Evolutionary conservation across 768 basidiomycete genomes (phyloP), one percentile per base, ranked within the genome.

Genomic region (Boletus bicolor): DNA sequence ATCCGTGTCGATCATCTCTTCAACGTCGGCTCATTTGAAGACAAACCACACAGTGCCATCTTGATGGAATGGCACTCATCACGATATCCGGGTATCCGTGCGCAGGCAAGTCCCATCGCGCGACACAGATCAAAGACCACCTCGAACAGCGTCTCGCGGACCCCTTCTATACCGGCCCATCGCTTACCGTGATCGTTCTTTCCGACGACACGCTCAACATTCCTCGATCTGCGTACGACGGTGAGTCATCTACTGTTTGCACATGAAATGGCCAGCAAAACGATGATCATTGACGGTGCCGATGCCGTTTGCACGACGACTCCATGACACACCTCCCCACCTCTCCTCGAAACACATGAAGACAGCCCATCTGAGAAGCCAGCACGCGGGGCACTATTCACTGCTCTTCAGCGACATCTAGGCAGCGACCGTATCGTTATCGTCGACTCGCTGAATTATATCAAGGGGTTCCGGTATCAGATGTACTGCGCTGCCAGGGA

Each of bases 401-500:
- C 93, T 1, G 83, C 91, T 1, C 76, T 94, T 49, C 91, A 88
- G 62, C 79, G 97, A 12, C 78, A 82, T 35, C 78, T 99, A 60
- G 78, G 80, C 24, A 70, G 73, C 36, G 85, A 91, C 64, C 89
- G 84, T 0, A 83, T 98, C 64, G 79, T 97, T 55, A 89, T 99
- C 61, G 80, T 94, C 57, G 97, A 99, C 67, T 84, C 87, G 14
- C 80, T 90, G 62, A 98, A 98, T 68, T 98, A 99, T 73, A 98
- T 98, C 79, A 98, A 99, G 70, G 96, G 96, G 11, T 97, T 93
- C 68, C 85, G 97, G 32, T 99, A 99, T 72, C 97, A 99, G 71
- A 86, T 99, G 76, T 97, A 98, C 68, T 98, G 96, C 67, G 91
- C 92, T 1, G 95, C 94, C 5, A 77, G 93, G 49, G 97, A 99